Base-by-base conservation (phyloP, 352 stramenopile species). In the Pilasporangium apinafurcum region DNA sequence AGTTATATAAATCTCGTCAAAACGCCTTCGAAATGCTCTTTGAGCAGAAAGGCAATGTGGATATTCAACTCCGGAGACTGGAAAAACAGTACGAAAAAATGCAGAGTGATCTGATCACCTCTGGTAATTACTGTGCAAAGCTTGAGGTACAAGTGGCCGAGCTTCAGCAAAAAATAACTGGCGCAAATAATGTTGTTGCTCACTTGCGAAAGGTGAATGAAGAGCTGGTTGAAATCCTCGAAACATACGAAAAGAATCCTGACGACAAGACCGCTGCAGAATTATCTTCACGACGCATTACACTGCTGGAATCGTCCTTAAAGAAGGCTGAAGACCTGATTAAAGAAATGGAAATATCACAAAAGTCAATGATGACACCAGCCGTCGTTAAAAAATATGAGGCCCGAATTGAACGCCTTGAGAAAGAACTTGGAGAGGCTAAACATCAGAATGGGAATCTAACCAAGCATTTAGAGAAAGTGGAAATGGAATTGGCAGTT, bases 21-120 rank as follows among this genome's bases (percentile, higher is more conserved):
- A 73, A 79, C 39, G 69, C 70, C 6, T 79, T 79, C 16, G 72
- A 85, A 26, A 68, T 76, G 27, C 47, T 85, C 10, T 72, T 67
- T 24, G 65, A 82, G 32, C 65, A 81, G 47, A 80, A 82, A 27
- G 62, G 40, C 43, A 77, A 65, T 22, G 51, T 55, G 26, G 68
- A 83, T 18, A 72, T 73, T 42, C 65, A 83, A 42, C 50, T 68
- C 14, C 56, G 49, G 5, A 59, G 65, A 13, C 48, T 84, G 10
- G 65, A 82, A 43, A 66, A 71, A 28, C 71, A 78, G 18, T 64
- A 62, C 32, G 56, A 76, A 37, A 68, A 68, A 31, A 55, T 83
- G 40, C 62, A 74, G 29, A 78, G 52, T 28, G 65, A 77, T 35
- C 36, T 75, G 14, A 64, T 75, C 13, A 68, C 55, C 27, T 54